Evolutionary conservation across 2,329 filamentous ascomycete genomes (phyloP).

Genomic region (Tolypocladium tundrense): DNA sequence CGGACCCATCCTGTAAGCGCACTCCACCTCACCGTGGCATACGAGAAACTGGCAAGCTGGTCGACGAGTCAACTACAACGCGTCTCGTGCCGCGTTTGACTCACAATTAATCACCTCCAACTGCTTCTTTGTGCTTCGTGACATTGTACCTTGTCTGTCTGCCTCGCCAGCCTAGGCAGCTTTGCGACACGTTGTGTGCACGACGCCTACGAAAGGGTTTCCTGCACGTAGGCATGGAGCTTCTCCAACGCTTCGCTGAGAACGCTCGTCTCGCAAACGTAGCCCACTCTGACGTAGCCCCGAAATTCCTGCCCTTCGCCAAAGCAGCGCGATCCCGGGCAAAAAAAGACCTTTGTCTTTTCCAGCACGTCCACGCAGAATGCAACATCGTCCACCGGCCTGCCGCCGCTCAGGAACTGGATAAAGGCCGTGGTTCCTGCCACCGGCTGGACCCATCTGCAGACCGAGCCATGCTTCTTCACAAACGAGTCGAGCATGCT

Average conservation of each 20-base stretch:
- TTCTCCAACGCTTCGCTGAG: neutral
- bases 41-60: too few relatives aligned
- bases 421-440: slow-evolving; percentile 53
- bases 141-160: too few relatives aligned
- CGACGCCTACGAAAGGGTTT: neutral
- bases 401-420: slow-evolving; percentile 50
- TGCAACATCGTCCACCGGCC: slow-evolving; percentile 58
- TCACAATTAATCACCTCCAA: too few relatives aligned
- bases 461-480: too few relatives aligned
- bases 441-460: too few relatives aligned
- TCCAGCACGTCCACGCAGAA: slow-evolving; percentile 61
- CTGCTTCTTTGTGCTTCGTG: too few relatives aligned
- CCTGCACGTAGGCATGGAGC: neutral
- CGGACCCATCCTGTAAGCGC: too few relatives aligned
- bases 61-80: too few relatives aligned
- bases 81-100: too few relatives aligned
- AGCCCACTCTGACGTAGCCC: slow-evolving; percentile 71
- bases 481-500: neutral
- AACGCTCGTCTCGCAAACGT: slow-evolving; percentile 38
- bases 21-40: too few relatives aligned
- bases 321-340: slow-evolving; percentile 66
- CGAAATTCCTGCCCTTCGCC: slow-evolving; percentile 55
- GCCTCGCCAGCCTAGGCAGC: too few relatives aligned
- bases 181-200: neutral
- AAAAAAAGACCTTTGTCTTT: slow-evolving; percentile 61